Evolutionary conservation across 345 rosid genomes (phyloP), one percentile per base, ranked within the genome.

Genomic region (Murraya koenigii): DNA sequence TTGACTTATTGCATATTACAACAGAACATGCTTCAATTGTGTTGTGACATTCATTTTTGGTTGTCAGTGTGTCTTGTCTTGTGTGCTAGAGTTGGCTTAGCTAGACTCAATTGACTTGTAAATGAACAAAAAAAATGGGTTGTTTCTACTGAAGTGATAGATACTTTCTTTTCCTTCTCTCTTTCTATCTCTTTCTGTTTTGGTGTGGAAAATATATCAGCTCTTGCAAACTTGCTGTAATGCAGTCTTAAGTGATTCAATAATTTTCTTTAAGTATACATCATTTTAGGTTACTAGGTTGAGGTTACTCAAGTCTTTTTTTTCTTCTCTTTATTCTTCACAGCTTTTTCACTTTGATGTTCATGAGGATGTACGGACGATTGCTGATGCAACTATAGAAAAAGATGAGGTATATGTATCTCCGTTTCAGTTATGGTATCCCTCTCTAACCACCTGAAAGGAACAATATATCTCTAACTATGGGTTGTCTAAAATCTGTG

Each of bases 311-410:
- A 70, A 41, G 58, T 3, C 25, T 75, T 15, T 8, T 58, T 1
- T 69, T 36, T 39, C 33, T 1, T 60, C 41, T 8, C 11, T 59
- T 74, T 36, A 17, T 11, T 75, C 19, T 30, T 32, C 71, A 72
- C 89, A 97, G 99, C 97, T 97, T 70, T 97, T 97, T 87, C 98
- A 97, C 84, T 97, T 97, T 72, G 98, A 94, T 71, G 99, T 97
- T 78, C 99, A 97, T 11, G 99, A 97, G 84, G 99, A 97, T 85
- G 98, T 94, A 71, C 84, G 97, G 66, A 94, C 97, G 54, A 94
- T 87, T 55, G 99, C 98, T 13, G 97, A 97, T 89, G 99, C 98
- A 76, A 97, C 96, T 11, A 90, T 93, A 58, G 99, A 97, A 83
- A 97, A 97, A 84, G 99, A 94, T 60, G 99, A 97, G 95, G 99